Percentiles rank a stretch among this genome's conserved stretches.
Conservation (phyloP, 257 asterid genomes). For the Buddleja alternifolia region DNA sequence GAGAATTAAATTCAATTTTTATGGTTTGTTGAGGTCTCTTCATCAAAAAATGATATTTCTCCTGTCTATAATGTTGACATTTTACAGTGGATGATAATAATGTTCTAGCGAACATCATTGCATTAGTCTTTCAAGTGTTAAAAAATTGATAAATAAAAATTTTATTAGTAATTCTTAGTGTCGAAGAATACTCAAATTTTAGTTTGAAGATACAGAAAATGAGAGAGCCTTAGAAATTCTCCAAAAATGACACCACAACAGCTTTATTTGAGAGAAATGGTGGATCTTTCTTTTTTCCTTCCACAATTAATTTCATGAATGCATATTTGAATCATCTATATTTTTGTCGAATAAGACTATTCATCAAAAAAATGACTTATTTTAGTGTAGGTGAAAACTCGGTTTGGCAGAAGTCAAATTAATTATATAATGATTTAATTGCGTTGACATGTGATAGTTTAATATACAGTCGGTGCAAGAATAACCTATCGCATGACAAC, state of each 20-base stretch:
- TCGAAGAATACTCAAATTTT: conserved; percentile 22
- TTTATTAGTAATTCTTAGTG: not conserved
- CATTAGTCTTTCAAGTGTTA: not conserved
- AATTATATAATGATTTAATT: too few species aligned
- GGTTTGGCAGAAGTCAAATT: too few species aligned
- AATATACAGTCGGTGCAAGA: too few species aligned
- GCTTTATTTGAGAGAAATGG: not conserved
- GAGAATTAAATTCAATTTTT: not conserved
- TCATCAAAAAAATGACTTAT: too few species aligned
- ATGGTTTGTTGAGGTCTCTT: conserved; percentile 34
- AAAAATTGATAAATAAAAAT: not conserved
- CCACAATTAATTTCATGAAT: not conserved
- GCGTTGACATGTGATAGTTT: too few species aligned
- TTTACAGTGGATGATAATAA: conserved; percentile 11
- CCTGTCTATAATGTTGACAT: conserved; percentile 31
- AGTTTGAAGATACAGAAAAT: not conserved
- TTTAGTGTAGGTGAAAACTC: too few species aligned
- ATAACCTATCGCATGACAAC: too few species aligned
- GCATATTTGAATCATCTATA: too few species aligned
- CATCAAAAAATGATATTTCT: conserved; percentile 27
- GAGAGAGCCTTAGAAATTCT: not conserved
- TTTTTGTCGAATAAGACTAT: too few species aligned
- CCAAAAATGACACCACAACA: conserved; percentile 26
- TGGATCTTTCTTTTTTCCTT: not conserved
- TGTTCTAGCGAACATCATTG: not conserved